Evolutionary conservation across 768 basidiomycete genomes (phyloP), one percentile per base, ranked within the genome.

Genomic region (Mycena chlorophos): DNA sequence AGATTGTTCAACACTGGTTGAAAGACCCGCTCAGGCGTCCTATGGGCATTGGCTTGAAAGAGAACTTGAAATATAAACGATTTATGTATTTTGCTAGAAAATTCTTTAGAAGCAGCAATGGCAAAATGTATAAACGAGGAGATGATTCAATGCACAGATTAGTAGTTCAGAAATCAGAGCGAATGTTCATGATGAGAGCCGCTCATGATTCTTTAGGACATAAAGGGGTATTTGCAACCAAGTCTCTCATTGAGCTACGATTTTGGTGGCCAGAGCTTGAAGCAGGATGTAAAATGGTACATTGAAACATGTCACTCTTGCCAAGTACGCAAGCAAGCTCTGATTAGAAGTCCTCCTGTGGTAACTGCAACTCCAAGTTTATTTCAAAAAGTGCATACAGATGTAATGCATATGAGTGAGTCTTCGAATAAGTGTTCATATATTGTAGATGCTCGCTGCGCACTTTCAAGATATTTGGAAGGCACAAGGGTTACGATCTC

Each of bases 301-400:
- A 42, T 72, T 13, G 59, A 63, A 16, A 66, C 66, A n/a, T 73
- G 74, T 39, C 68, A 71, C 52, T 23, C 63, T 3, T 74, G 72
- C 57, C 72, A 75, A 49, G 39, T 65, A 1, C 52, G 68, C 3
- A 53, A 53, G 26, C 65, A 31, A 29, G 58, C 58, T 4, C 56
- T 67, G 27, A 28, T 71, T 3, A 49, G 64, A 2, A 64, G 70
- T 3, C 71, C 68, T 3, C 69, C 72, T 14, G 61, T 61, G 4
- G 57, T 71, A 19, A 52, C 71, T 0, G 50, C 48, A 2, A 67
- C 70, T 0, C 60, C 59, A 25, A 60, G 62, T 5, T 20, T 73
- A 13, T 71, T 76, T 48, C 52, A 53, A 20, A 68, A 54, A 16
- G 56, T 65, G 10, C 65, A 73, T 48, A 57, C 68, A 3, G 68